A percentile compares a stretch with the other conserved stretches of the same genome.
These are phyloP conservation scores for Xylariales sp. DNA, from an alignment of 2,329 filamentous ascomycete genomes.

Conservation along the genomic window DNA sequence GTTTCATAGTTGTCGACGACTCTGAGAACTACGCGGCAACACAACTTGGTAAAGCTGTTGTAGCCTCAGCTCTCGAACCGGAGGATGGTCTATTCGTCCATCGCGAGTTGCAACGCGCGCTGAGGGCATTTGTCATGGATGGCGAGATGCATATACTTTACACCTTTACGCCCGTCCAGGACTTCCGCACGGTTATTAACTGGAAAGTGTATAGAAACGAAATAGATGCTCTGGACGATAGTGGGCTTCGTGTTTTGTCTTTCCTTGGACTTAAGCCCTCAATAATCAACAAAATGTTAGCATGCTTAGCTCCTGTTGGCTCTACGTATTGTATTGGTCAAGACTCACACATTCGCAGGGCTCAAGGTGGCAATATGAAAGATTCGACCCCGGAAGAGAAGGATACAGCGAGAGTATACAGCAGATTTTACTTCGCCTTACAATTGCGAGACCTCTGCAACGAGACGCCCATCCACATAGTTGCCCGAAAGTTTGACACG, in stretches of 20 bases:
- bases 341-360: conserved; percentile 38
- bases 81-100: conserved; percentile 73
- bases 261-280: conserved; percentile 66
- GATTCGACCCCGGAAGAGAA: conserved; percentile 59
- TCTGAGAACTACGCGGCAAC: conserved; percentile 56
- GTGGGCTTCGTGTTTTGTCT: conserved; percentile 62
- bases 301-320: background rate
- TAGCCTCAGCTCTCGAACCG: conserved; percentile 67
- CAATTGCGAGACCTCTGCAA: conserved; percentile 78
- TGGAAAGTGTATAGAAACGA: conserved; percentile 71
- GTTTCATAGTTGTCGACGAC: conserved; percentile 48
- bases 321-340: too few species aligned
- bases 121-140: conserved; percentile 74
- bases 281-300: conserved; percentile 55
- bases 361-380: conserved; percentile 61
- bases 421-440: conserved; percentile 69
- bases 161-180: conserved; percentile 69
- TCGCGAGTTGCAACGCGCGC: conserved; percentile 61
- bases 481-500: conserved; percentile 66
- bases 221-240: conserved; percentile 67
- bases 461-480: conserved; percentile 65
- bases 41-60: conserved; percentile 64
- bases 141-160: conserved; percentile 78
- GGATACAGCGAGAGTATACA: conserved; percentile 59
- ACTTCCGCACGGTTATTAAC: conserved; percentile 52